Evolutionary conservation across 2,329 filamentous ascomycete species (phyloP).

Genomic region (Bisporella sp.): DNA sequence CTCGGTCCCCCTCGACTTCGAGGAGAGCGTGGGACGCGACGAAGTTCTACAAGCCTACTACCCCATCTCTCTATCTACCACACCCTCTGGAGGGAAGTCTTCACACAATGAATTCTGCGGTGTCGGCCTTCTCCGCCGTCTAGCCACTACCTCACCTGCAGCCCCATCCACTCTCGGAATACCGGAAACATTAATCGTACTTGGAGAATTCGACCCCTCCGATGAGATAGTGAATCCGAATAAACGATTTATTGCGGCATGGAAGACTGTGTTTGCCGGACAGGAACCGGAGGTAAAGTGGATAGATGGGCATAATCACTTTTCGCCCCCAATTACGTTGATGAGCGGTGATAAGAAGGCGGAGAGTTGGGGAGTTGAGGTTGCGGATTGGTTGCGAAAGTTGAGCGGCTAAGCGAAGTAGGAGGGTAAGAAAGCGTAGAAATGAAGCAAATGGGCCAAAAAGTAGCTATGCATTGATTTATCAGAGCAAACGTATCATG

Average conservation of each 20-base stretch:
- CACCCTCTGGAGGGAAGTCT: background rate
- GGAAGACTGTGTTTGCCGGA: slow-evolving; percentile 17
- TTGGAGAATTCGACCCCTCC: slow-evolving; percentile 16
- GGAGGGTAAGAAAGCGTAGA: too few relatives aligned
- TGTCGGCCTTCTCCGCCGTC: background rate
- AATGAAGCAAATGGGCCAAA: too few relatives aligned
- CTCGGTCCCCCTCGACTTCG: background rate
- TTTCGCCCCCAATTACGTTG: slow-evolving; percentile 20
- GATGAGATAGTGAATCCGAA: slow-evolving; percentile 23
- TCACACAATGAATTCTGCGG: background rate
- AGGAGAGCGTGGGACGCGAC: background rate
- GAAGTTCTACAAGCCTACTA: background rate
- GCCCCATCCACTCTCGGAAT: too few relatives aligned
- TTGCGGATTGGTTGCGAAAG: slow-evolving; percentile 21
- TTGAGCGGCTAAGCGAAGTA: background rate
- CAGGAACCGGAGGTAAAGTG: slow-evolving; percentile 13
- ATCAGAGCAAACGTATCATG: too few relatives aligned
- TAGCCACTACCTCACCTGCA: too few relatives aligned
- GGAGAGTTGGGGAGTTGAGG: slow-evolving; percentile 23
- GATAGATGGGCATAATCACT: slow-evolving; percentile 26
- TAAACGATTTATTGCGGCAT: slow-evolving; percentile 19
- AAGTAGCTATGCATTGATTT: too few relatives aligned
- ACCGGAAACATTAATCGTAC: too few relatives aligned
- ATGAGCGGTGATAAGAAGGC: slow-evolving; percentile 20
- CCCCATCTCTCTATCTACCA: background rate